Conservation (phyloP, 805 yeast species). For the Kluyveromyces wickerhamii region DNA sequence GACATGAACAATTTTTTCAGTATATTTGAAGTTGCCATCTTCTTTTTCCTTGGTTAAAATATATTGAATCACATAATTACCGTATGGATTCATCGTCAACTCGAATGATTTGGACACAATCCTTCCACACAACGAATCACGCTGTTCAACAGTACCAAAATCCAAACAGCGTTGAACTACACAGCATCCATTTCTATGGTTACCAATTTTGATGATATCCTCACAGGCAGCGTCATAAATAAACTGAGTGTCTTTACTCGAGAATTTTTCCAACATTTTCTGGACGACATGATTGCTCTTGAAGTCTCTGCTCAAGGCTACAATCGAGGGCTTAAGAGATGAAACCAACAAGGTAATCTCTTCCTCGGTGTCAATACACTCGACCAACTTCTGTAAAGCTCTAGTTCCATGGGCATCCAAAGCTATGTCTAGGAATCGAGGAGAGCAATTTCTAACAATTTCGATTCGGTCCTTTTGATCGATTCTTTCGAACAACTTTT, state of each 20-base stretch:
- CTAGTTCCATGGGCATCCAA: conserved; percentile 94
- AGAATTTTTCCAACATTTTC: conserved; percentile 72
- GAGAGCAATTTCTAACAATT: conserved; percentile 63
- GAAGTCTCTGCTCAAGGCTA: conserved; percentile 72
- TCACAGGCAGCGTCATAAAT: conserved; percentile 77
- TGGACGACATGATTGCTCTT: conserved; percentile 97
- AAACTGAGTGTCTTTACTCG: conserved; percentile 67
- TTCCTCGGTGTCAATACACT: conserved; percentile 61
- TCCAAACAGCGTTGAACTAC: conserved; percentile 93
- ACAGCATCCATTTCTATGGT: conserved; percentile 97
- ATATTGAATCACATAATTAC: conserved; percentile 94
- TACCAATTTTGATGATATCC: conserved; percentile 74
- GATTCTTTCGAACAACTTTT: conserved; percentile 77
- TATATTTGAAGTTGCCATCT: conserved; percentile 26
- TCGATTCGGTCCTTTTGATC: conserved; percentile 58
- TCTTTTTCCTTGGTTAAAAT: conserved; percentile 47
- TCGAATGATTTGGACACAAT: conserved; percentile 62
- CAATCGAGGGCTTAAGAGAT: conserved; percentile 62
- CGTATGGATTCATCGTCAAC: conserved; percentile 86
- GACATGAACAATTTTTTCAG: conserved; percentile 28
- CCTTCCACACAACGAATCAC: conserved; percentile 53
- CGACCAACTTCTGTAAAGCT: conserved; percentile 87
- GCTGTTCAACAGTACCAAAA: conserved; percentile 68
- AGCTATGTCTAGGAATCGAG: conserved; percentile 71
- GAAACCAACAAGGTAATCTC: conserved; percentile 60